Evolutionary conservation across 2,329 filamentous ascomycete species (phyloP).

Genomic region (Dothiorella sarmentorum): DNA sequence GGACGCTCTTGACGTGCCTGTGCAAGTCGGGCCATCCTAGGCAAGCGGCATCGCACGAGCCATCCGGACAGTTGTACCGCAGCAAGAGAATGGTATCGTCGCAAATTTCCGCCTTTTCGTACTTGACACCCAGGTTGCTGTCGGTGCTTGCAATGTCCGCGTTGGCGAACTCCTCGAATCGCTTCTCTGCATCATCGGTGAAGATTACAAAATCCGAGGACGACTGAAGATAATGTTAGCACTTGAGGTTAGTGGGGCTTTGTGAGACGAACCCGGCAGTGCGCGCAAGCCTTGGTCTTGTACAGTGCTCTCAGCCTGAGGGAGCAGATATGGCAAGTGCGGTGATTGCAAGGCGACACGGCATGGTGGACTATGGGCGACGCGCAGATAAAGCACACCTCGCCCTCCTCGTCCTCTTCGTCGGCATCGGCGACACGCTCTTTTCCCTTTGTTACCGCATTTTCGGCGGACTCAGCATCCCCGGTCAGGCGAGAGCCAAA

Average conservation of each 20-base stretch:
- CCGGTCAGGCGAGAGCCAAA: slow-evolving; percentile 9
- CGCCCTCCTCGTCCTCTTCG: slow-evolving; percentile 55
- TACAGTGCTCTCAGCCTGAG: slow-evolving; percentile 88
- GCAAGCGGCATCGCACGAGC: slow-evolving; percentile 79
- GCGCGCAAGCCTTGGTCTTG: slow-evolving; percentile 94
- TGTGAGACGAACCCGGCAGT: slow-evolving; percentile 69
- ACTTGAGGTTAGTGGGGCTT: neutral
- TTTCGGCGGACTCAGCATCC: neutral
- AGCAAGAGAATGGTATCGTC: slow-evolving; percentile 86
- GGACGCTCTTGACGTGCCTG: slow-evolving; percentile 74
- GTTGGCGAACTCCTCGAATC: slow-evolving; percentile 76
- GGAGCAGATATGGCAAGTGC: slow-evolving; percentile 94
- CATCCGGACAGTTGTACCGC: slow-evolving; percentile 91
- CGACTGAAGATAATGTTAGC: slow-evolving; percentile 44
- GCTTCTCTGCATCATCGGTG: slow-evolving; percentile 77
- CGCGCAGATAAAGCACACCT: slow-evolving; percentile 97
- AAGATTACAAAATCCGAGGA: slow-evolving; percentile 83
- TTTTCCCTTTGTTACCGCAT: neutral
- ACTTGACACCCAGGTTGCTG: slow-evolving; percentile 84
- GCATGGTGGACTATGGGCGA: slow-evolving; percentile 84
- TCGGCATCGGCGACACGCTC: neutral
- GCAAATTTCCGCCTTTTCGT: slow-evolving; percentile 82
- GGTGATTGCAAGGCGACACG: slow-evolving; percentile 90
- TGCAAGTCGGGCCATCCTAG: slow-evolving; percentile 76
- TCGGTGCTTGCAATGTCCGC: slow-evolving; percentile 74